These are phyloP conservation scores for Acanthamoeba polyphaga DNA, from an alignment of 208 protist genomes.

Conservation along the genomic window DNA sequence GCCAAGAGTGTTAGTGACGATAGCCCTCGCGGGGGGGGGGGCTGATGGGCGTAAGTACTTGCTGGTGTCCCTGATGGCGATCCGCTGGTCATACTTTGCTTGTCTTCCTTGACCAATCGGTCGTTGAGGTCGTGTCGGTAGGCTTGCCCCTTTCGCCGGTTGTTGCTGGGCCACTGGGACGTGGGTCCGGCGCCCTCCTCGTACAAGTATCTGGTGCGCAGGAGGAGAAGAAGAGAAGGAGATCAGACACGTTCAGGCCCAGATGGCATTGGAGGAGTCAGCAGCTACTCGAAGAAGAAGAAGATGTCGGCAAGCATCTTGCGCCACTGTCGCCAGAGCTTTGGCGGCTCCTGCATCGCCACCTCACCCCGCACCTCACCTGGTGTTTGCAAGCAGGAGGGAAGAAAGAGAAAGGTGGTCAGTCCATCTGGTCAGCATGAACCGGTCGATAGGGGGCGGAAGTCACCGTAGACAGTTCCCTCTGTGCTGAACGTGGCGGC, in stretches of 20 bases:
- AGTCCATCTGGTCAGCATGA: not conserved
- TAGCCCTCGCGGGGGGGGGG: not conserved
- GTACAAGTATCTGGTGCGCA: conserved; percentile 15
- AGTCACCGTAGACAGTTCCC: not conserved
- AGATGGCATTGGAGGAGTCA: too few relatives aligned
- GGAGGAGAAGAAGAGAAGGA: not conserved
- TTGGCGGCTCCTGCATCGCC: conserved; percentile 53
- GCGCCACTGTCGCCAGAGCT: conserved; percentile 29
- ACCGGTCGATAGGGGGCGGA: not conserved
- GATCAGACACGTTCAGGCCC: too few relatives aligned
- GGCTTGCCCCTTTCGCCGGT: not conserved
- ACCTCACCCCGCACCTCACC: conserved; percentile 30
- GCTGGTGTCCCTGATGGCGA: conserved; percentile 48
- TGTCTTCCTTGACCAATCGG: conserved; percentile 17
- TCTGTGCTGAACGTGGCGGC: not conserved
- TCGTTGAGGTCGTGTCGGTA: conserved; percentile 54
- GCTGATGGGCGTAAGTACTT: not conserved
- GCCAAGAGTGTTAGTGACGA: not conserved
- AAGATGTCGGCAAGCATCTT: conserved; percentile 56
- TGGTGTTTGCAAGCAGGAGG: not conserved
- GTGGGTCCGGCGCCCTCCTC: conserved; percentile 40
- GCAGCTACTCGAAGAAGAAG: conserved; percentile 29
- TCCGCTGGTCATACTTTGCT: conserved; percentile 22
- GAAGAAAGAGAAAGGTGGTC: not conserved
- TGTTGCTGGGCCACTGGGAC: conserved; percentile 9